These are phyloP conservation scores for Podospora sp. DNA, from an alignment of 495 filamentous ascomycete genomes.

Conservation along the genomic window DNA sequence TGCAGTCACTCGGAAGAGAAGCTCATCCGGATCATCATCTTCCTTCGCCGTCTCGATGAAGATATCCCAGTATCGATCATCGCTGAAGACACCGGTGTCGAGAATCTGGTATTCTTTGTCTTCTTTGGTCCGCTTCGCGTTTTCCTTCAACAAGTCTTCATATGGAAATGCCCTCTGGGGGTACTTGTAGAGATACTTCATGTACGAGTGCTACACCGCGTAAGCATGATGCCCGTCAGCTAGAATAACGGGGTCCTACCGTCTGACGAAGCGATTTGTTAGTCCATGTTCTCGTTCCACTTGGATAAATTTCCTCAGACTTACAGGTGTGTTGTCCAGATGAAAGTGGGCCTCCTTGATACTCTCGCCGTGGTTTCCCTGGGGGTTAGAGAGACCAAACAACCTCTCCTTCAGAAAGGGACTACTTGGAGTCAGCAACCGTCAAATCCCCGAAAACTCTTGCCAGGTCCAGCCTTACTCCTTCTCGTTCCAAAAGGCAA, in stretches of 20 bases:
- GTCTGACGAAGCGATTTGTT: conserved; percentile 39
- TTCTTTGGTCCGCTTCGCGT: conserved; percentile 69
- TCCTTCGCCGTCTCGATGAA: conserved; percentile 97
- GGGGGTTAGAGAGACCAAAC: conserved; percentile 91
- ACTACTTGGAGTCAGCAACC: conserved; percentile 46
- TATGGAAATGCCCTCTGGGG: conserved; percentile 92
- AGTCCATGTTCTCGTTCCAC: conserved; percentile 20
- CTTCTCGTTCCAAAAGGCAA: conserved; percentile 96
- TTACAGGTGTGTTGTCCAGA: conserved; percentile 83
- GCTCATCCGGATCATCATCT: conserved; percentile 80
- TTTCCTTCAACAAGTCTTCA: conserved; percentile 80
- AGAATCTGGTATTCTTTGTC: conserved; percentile 90
- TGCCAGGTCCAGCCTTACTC: conserved; percentile 60
- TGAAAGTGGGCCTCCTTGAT: conserved; percentile 97
- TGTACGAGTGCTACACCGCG: conserved; percentile 81
- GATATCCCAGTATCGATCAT: conserved; percentile 94
- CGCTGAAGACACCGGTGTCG: conserved; percentile 90
- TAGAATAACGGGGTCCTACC: conserved; percentile 37
- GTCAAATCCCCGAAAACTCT: no score
- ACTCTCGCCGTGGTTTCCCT: conserved; percentile 95
- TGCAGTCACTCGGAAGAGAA: conserved; percentile 91
- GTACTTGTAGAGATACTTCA: conserved; percentile 98
- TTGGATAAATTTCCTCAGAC: not conserved
- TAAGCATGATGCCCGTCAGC: conserved; percentile 14
- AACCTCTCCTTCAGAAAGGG: conserved; percentile 91